Conservation (phyloP, 345 rosid species). For the Camelina sativa region DNA sequence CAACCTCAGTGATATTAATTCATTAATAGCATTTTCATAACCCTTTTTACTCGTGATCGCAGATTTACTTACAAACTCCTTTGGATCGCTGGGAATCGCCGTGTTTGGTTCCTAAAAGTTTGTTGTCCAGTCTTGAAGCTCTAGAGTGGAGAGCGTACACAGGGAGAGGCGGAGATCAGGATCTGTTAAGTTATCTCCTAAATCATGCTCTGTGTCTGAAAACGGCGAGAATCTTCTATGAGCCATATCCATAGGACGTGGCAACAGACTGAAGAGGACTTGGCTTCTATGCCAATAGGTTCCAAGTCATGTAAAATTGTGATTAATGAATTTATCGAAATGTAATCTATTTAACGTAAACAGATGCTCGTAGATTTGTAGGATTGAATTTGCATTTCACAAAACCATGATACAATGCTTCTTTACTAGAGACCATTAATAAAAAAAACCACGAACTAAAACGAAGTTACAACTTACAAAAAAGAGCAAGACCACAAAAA, state of each 20-base stretch:
- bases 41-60: neutral
- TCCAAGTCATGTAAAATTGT: neutral
- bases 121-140: constrained; percentile 9
- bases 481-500: constrained; percentile 4
- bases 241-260: neutral
- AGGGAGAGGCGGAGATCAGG: neutral
- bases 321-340: neutral
- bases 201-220: constrained; percentile 11
- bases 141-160: constrained; percentile 12
- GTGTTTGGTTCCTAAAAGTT: neutral
- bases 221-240: neutral
- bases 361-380: neutral
- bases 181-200: constrained; percentile 4
- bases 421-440: constrained; percentile 24
- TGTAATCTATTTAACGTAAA: neutral
- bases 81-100: neutral
- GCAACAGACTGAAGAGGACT: neutral
- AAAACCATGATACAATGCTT: constrained; percentile 31
- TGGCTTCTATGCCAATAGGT: constrained; percentile 9
- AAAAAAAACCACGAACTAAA: constrained; percentile 24
- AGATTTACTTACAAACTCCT: neutral
- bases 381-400: constrained; percentile 28
- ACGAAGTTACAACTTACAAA: constrained; percentile 32
- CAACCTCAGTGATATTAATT: neutral
- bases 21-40: neutral